Percentiles rank a stretch among this genome's conserved stretches.
Conservation (phyloP, 1,139 yeast species). For the Geotrichum restrictum region DNA sequence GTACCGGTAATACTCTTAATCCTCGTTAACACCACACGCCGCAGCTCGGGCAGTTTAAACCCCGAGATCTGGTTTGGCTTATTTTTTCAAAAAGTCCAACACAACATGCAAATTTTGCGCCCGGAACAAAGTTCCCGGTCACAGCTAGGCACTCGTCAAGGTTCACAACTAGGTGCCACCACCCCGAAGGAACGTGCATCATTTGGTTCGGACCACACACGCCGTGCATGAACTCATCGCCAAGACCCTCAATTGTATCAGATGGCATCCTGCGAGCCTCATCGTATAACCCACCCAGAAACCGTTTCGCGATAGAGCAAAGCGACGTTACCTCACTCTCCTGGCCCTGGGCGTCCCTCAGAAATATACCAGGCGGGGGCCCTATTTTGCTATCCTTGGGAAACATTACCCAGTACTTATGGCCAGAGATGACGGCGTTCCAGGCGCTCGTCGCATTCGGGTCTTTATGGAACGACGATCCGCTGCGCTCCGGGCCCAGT, state of each 20-base stretch:
- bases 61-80: slow-evolving; percentile 75
- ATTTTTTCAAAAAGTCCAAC: slow-evolving; percentile 60
- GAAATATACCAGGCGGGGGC: slow-evolving; percentile 81
- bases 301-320: slow-evolving; percentile 88
- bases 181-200: slow-evolving; percentile 84
- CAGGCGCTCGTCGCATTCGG: slow-evolving; percentile 90
- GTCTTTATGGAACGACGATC: slow-evolving; percentile 88
- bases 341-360: slow-evolving; percentile 57
- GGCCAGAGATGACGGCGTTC: slow-evolving; percentile 74
- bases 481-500: slow-evolving; percentile 74
- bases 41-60: slow-evolving; percentile 43
- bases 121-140: slow-evolving; percentile 86
- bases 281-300: slow-evolving; percentile 71
- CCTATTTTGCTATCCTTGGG: slow-evolving; percentile 66
- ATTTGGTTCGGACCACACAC: slow-evolving; percentile 80
- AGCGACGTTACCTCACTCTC: slow-evolving; percentile 93
- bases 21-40: slow-evolving; percentile 7
- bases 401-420: slow-evolving; percentile 83
- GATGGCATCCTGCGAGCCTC: slow-evolving; percentile 41
- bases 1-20: neutral
- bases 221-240: slow-evolving; percentile 54
- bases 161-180: slow-evolving; percentile 95
- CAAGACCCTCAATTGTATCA: neutral
- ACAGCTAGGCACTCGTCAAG: slow-evolving; percentile 70
- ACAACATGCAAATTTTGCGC: slow-evolving; percentile 51